Conservation (phyloP, 768 basidiomycete species). For the Omphalotus guepiniiformis region DNA sequence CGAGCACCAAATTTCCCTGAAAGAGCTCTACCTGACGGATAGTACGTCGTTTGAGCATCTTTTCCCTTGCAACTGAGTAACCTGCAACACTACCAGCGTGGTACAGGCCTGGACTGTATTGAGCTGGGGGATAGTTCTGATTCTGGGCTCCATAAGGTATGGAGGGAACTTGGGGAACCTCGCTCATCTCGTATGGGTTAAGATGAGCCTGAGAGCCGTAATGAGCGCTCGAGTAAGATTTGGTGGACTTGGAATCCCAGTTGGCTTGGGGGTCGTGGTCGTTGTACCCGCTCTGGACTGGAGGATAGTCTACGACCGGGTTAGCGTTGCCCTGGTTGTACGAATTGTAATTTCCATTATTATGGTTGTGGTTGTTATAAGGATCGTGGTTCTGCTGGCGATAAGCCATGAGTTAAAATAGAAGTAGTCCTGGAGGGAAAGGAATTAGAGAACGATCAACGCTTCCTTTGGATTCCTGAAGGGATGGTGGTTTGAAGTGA, state of each 20-base stretch:
- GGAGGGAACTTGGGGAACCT: conserved; percentile 53
- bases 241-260: conserved; percentile 56
- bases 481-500: not conserved
- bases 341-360: conserved; percentile 9
- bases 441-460: not conserved
- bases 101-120: conserved; percentile 42
- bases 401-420: conserved; percentile 47
- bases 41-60: conserved; percentile 78
- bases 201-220: conserved; percentile 69
- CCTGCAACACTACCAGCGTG: conserved; percentile 46
- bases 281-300: conserved; percentile 26
- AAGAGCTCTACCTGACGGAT: conserved; percentile 75
- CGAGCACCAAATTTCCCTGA: conserved; percentile 82
- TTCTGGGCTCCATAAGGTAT: conserved; percentile 40
- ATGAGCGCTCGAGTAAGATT: conserved; percentile 47
- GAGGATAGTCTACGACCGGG: conserved; percentile 24
- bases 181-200: conserved; percentile 60
- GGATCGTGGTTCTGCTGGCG: conserved; percentile 46
- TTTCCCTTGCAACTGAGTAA: conserved; percentile 67
- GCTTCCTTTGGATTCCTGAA: not conserved
- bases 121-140: conserved; percentile 59
- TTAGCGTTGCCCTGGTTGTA: conserved; percentile 15
- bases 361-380: conserved; percentile 30
- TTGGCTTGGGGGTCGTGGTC: conserved; percentile 42
- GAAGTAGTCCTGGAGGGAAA: not conserved